Conservation (phyloP, 768 basidiomycete species). For the Galerina sulciceps region DNA sequence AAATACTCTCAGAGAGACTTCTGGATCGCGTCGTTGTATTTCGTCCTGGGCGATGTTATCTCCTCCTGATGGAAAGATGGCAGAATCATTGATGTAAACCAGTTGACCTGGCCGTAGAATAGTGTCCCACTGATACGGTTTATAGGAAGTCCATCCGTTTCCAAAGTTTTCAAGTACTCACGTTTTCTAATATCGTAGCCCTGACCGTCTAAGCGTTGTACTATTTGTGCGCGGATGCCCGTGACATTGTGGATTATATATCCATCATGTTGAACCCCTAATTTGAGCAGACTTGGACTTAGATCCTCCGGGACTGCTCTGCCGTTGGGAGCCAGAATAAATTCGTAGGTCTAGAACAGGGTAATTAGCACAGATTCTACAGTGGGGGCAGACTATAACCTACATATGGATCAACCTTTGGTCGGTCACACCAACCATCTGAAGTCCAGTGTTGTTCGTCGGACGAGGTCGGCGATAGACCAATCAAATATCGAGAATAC, state of each 20-base stretch:
- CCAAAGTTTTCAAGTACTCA: conserved; percentile 39
- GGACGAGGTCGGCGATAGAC: conserved; percentile 46
- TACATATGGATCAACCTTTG: conserved; percentile 71
- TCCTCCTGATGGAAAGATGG: conserved; percentile 37
- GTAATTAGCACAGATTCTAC: not conserved
- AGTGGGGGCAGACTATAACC: conserved; percentile 27
- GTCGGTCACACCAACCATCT: conserved; percentile 77
- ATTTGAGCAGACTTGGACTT: conserved; percentile 68
- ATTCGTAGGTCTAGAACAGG: conserved; percentile 72
- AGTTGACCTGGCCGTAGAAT: conserved; percentile 79
- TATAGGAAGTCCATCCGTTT: not conserved
- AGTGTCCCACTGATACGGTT: conserved; percentile 70
- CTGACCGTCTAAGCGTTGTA: conserved; percentile 78
- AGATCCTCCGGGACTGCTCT: conserved; percentile 63
- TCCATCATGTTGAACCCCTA: conserved; percentile 66
- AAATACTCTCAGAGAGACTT: conserved; percentile 65
- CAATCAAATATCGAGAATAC: conserved; percentile 77
- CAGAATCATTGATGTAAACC: conserved; percentile 81
- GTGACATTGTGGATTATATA: conserved; percentile 77
- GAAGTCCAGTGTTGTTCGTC: conserved; percentile 67
- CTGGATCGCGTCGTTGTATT: conserved; percentile 33
- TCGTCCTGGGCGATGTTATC: conserved; percentile 31
- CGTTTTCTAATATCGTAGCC: conserved; percentile 88
- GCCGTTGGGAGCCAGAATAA: conserved; percentile 72
- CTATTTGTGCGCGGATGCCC: conserved; percentile 79